A percentile compares a stretch with the other conserved stretches of the same genome.
These are phyloP conservation scores for Lactarius psammicola DNA, from an alignment of 768 basidiomycete genomes.

Conservation along the genomic window DNA sequence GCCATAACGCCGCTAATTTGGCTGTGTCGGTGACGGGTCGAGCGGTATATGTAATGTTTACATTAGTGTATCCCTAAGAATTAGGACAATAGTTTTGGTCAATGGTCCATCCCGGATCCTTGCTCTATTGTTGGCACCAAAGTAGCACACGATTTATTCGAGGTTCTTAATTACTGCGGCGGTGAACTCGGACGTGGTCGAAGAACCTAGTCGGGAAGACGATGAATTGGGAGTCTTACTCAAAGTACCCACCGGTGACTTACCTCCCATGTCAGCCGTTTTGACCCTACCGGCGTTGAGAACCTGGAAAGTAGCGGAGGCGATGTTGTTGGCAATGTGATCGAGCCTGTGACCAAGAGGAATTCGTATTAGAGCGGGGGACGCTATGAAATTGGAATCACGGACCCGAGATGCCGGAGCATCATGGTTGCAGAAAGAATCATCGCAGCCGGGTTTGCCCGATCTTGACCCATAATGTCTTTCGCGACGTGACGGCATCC, in stretches of 20 bases:
- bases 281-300: constrained; percentile 84
- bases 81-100: constrained; percentile 1
- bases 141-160: constrained; percentile 33
- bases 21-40: background rate
- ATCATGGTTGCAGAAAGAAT: constrained; percentile 97
- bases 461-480: constrained; percentile 95
- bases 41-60: constrained; percentile 21
- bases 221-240: constrained; percentile 19
- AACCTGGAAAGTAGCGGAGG: constrained; percentile 88
- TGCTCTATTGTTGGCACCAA: background rate
- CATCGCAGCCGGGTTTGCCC: constrained; percentile 97
- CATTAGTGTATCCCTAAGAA: constrained; percentile 27
- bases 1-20: constrained; percentile 8
- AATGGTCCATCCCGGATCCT: background rate
- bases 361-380: constrained; percentile 20
- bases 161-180: constrained; percentile 85
- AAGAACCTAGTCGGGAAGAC: constrained; percentile 55
- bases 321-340: constrained; percentile 89
- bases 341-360: constrained; percentile 61
- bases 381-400: constrained; percentile 27
- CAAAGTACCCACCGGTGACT: constrained; percentile 33
- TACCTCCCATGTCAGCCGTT: constrained; percentile 95
- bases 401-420: constrained; percentile 92
- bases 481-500: constrained; percentile 95
- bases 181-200: constrained; percentile 95